These are phyloP conservation scores for Scheffersomyces quercinus DNA, from an alignment of 1,139 yeast species.

Conservation along the genomic window DNA sequence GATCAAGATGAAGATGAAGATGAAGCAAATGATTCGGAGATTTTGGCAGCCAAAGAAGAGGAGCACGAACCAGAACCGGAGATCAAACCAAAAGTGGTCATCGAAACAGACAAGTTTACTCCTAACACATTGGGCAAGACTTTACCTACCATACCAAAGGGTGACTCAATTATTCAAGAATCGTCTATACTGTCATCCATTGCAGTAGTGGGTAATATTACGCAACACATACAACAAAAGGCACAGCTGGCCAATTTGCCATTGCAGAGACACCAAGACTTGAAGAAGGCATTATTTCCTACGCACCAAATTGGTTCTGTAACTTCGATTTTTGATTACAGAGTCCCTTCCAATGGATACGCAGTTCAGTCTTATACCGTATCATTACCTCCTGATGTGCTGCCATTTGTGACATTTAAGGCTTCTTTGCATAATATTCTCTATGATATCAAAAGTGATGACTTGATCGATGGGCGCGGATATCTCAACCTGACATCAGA, in stretches of 20 bases:
- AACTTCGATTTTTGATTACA: conserved; percentile 42
- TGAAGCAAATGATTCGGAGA: conserved; percentile 7
- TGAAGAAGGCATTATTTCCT: conserved; percentile 37
- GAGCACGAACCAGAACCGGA: neutral
- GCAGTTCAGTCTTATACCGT: conserved; percentile 44
- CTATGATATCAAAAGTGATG: conserved; percentile 31
- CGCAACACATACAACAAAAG: conserved; percentile 29
- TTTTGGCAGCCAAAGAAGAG: conserved; percentile 1
- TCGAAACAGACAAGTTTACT: conserved; percentile 4
- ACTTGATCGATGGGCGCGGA: conserved; percentile 35
- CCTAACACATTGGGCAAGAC: conserved; percentile 21
- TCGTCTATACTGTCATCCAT: conserved; percentile 16
- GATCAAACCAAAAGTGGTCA: neutral
- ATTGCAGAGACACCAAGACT: conserved; percentile 25
- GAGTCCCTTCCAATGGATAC: conserved; percentile 46
- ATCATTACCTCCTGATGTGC: conserved; percentile 43
- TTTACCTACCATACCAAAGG: conserved; percentile 14
- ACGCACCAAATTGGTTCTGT: conserved; percentile 23
- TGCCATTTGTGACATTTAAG: conserved; percentile 46
- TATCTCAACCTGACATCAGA: conserved; percentile 18
- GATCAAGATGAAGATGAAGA: conserved; percentile 16
- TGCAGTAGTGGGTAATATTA: conserved; percentile 19
- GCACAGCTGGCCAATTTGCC: conserved; percentile 17
- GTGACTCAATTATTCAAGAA: conserved; percentile 22
- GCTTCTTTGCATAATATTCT: conserved; percentile 46